Conservation (phyloP, 2,329 filamentous ascomycete genomes). For the Rutstroemia sp. region DNA sequence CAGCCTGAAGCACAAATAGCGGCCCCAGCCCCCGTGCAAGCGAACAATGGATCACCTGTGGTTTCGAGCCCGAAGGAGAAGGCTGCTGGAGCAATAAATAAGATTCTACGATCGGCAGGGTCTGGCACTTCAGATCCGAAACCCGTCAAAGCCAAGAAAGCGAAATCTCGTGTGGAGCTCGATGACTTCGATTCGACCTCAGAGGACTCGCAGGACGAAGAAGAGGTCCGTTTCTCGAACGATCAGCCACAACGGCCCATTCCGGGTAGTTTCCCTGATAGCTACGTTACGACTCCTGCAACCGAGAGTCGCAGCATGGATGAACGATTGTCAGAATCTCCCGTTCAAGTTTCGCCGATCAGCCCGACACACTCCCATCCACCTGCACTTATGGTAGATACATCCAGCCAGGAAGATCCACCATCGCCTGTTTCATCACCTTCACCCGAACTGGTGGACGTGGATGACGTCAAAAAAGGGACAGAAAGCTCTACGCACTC, state of each 20-base stretch:
- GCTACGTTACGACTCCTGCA: constrained; percentile 21
- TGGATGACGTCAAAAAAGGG: constrained; percentile 33
- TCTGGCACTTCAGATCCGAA: constrained; percentile 39
- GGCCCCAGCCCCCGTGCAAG: constrained; percentile 11
- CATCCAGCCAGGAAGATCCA: constrained; percentile 60
- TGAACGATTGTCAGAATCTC: constrained; percentile 58
- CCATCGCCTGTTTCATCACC: constrained; percentile 57
- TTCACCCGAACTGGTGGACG: constrained; percentile 52
- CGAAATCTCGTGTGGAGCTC: constrained; percentile 56
- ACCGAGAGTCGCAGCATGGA: constrained; percentile 30
- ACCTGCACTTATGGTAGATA: constrained; percentile 62
- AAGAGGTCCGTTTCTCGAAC: constrained; percentile 16
- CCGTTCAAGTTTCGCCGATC: constrained; percentile 55
- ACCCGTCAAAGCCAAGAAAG: constrained; percentile 49
- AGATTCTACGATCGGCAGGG: constrained; percentile 35
- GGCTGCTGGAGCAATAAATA: constrained; percentile 33
- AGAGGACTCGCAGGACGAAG: constrained; percentile 31
- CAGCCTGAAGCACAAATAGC: constrained; percentile 26
- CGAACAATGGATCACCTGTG: constrained; percentile 27
- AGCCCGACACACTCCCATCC: constrained; percentile 43
- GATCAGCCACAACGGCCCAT: constrained; percentile 25
- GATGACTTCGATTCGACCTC: constrained; percentile 58
- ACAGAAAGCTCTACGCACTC: constrained; percentile 47
- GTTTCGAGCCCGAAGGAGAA: constrained; percentile 37
- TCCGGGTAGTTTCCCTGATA: constrained; percentile 31